These are phyloP conservation scores for Alopecurus myosuroides DNA, from an alignment of 176 grass and related monocot species.

Conservation along the genomic window DNA sequence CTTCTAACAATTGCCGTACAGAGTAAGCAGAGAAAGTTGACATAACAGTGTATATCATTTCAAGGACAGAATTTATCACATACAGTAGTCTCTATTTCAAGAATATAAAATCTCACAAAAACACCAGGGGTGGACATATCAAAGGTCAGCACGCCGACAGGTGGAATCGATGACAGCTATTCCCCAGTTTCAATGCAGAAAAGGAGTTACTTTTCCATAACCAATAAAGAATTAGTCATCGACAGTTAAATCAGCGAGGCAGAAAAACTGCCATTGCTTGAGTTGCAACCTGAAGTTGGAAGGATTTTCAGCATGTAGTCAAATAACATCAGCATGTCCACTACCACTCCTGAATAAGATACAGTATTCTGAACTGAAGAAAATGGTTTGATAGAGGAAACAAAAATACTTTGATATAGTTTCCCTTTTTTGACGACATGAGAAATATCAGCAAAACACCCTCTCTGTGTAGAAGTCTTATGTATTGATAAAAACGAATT, in stretches of 20 bases:
- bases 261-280: background rate
- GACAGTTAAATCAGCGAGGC: background rate
- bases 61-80: background rate
- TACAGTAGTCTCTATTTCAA: background rate
- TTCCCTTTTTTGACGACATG: background rate
- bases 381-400: background rate
- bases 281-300: background rate
- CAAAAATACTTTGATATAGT: background rate
- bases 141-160: background rate
- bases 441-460: background rate
- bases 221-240: background rate
- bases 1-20: background rate
- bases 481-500: background rate
- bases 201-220: background rate
- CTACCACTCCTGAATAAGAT: background rate
- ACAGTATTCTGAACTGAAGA: background rate
- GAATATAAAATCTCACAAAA: background rate
- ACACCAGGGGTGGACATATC: background rate
- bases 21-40: constrained; percentile 13
- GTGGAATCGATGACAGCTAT: background rate
- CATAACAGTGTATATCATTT: background rate
- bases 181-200: background rate
- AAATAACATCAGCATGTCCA: background rate
- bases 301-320: background rate
- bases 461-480: background rate